Percentiles rank a stretch among this genome's conserved stretches.
phyloP scores from a whole-genome alignment of 78 protist genomes.

The Dictyostelium firmibasis region DNA sequence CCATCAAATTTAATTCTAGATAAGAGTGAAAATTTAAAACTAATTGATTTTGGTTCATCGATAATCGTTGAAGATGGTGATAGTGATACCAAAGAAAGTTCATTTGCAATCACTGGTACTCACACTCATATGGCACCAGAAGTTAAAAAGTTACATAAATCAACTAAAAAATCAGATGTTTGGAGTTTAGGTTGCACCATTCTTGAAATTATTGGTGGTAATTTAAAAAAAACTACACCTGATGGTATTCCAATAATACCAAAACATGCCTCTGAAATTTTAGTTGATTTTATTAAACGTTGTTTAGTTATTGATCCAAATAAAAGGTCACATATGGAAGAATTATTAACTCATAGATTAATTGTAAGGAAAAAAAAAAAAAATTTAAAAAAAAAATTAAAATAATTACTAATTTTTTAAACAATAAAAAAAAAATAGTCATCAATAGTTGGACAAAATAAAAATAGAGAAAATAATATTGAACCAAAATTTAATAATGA shows the following conservation, averaged over 20 bases:
- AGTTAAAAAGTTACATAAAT: neutral
- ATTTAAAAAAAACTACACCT: neutral
- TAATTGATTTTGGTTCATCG: slow-evolving; percentile 81
- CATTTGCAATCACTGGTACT: slow-evolving; percentile 77
- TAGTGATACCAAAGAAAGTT: neutral
- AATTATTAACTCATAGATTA: neutral
- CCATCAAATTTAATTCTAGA: slow-evolving; percentile 83
- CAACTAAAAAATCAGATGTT: slow-evolving; percentile 69
- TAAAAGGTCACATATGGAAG: neutral
- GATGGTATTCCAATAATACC: neutral
- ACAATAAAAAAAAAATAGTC: neutral
- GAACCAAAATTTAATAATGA: neutral
- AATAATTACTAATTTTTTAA: neutral
- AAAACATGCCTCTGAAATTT: neutral
- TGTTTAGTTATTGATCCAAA: neutral
- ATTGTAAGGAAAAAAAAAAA: neutral
- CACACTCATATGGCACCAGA: slow-evolving; percentile 91
- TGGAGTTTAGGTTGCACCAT: slow-evolving; percentile 81
- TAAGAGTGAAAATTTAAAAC: slow-evolving; percentile 75
- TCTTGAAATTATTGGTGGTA: slow-evolving; percentile 77
- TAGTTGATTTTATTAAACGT: neutral
- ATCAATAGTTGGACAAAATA: neutral
- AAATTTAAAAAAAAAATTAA: neutral
- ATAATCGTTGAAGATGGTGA: neutral
- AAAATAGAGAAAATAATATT: neutral